A percentile compares a stretch with the other conserved stretches of the same genome.
These are phyloP conservation scores for Starmerella roubikii DNA, from an alignment of 805 yeast genomes.

Conservation along the genomic window DNA sequence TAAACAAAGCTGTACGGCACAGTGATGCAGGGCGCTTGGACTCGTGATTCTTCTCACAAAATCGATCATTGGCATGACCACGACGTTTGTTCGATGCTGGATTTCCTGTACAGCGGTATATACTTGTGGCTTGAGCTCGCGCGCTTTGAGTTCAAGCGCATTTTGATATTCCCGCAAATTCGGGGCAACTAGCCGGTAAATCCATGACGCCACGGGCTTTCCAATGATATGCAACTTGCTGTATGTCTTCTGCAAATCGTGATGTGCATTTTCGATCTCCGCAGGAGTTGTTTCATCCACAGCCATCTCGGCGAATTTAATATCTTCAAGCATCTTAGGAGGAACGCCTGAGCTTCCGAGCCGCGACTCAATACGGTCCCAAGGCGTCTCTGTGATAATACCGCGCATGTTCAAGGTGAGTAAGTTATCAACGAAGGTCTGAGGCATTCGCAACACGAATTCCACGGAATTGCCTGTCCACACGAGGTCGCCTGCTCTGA, in stretches of 20 bases:
- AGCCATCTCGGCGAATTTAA: not conserved
- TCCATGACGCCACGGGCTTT: not conserved
- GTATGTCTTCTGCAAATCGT: not conserved
- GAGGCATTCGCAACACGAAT: not conserved
- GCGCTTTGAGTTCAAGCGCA: not conserved
- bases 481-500: not conserved
- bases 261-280: not conserved
- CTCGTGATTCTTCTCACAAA: not conserved
- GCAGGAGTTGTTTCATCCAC: not conserved
- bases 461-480: not conserved
- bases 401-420: conserved; percentile 1
- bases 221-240: not conserved
- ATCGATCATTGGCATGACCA: not conserved
- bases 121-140: not conserved
- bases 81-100: not conserved
- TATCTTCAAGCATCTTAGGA: not conserved
- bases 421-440: not conserved
- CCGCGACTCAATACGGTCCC: not conserved
- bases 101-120: not conserved
- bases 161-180: not conserved
- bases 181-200: not conserved
- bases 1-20: conserved; percentile 15
- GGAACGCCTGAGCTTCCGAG: not conserved
- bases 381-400: not conserved
- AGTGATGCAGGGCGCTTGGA: conserved; percentile 4